These are phyloP conservation scores for Alternaria ethzedia DNA, from an alignment of 2,329 filamentous ascomycete genomes.

Conservation along the genomic window DNA sequence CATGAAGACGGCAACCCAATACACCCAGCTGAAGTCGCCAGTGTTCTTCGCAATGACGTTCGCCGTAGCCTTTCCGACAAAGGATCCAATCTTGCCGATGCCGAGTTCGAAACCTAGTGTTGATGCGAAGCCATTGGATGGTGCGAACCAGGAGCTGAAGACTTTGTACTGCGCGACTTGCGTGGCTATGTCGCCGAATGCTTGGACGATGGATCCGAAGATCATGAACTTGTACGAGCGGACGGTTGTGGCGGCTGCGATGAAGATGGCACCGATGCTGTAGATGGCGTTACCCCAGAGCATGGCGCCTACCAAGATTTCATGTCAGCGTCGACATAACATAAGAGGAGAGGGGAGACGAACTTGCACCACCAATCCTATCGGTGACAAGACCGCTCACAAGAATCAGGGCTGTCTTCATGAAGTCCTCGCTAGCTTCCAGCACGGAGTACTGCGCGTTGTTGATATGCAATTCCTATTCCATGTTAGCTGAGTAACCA, in stretches of 20 bases:
- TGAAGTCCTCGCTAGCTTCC: constrained; percentile 67
- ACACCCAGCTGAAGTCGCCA: constrained; percentile 67
- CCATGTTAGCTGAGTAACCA: background rate
- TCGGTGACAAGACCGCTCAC: constrained; percentile 64
- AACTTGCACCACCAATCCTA: constrained; percentile 61
- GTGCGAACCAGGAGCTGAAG: constrained; percentile 70
- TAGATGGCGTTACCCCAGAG: constrained; percentile 68
- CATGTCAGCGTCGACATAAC: background rate
- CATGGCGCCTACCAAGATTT: constrained; percentile 53
- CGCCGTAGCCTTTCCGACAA: constrained; percentile 66
- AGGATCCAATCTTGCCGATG: constrained; percentile 66
- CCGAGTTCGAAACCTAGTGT: constrained; percentile 67
- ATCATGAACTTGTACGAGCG: constrained; percentile 68
- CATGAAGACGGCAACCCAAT: constrained; percentile 68
- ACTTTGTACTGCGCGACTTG: constrained; percentile 70
- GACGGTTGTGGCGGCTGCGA: constrained; percentile 63
- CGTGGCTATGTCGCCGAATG: constrained; percentile 68
- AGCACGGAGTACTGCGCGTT: constrained; percentile 66
- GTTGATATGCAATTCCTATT: constrained; percentile 60
- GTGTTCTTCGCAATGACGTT: constrained; percentile 65
- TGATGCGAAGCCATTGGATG: constrained; percentile 66
- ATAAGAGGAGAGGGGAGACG: background rate
- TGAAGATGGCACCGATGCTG: constrained; percentile 63
- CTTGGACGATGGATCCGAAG: constrained; percentile 60
- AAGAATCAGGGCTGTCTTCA: constrained; percentile 64